Evolutionary conservation across 2,329 filamentous ascomycete species (phyloP).

Genomic region (Fusarium camptoceras): DNA sequence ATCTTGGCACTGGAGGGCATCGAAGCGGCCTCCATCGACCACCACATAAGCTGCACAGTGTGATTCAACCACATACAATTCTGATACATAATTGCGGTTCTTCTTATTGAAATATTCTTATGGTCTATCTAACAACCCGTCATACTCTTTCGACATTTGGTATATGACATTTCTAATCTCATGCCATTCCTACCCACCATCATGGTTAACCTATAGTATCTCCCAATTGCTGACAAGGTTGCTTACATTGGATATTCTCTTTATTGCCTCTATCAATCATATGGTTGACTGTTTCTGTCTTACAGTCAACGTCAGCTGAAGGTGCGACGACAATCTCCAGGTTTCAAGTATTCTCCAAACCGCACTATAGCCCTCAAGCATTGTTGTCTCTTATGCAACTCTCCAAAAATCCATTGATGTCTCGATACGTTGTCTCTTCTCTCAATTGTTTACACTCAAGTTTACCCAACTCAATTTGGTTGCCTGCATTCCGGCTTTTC

Average conservation of each 20-base stretch:
- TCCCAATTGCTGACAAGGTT: not conserved
- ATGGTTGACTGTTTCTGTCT: not conserved
- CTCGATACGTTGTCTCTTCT: slow-evolving; percentile 29
- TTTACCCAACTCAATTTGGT: slow-evolving; percentile 12
- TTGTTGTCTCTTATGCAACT: not conserved
- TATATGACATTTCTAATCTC: not conserved
- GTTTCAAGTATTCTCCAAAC: not conserved
- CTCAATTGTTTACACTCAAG: slow-evolving; percentile 9
- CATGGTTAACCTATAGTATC: not conserved
- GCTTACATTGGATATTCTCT: not conserved
- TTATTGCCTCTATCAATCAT: not conserved
- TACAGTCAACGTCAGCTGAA: not conserved
- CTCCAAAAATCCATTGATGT: not conserved
- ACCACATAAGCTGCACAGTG: not conserved
- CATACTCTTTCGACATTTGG: not conserved
- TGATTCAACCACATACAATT: not conserved
- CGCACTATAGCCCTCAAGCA: not conserved
- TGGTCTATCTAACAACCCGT: not conserved
- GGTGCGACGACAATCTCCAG: not conserved
- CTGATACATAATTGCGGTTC: not conserved
- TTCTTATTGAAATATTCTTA: not conserved
- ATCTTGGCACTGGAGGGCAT: not conserved
- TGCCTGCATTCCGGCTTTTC: slow-evolving; percentile 30
- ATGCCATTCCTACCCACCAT: not conserved
- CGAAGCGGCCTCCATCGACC: not conserved